Conservation (phyloP, 23 red algal species). For the Gracilaria gracilis region DNA sequence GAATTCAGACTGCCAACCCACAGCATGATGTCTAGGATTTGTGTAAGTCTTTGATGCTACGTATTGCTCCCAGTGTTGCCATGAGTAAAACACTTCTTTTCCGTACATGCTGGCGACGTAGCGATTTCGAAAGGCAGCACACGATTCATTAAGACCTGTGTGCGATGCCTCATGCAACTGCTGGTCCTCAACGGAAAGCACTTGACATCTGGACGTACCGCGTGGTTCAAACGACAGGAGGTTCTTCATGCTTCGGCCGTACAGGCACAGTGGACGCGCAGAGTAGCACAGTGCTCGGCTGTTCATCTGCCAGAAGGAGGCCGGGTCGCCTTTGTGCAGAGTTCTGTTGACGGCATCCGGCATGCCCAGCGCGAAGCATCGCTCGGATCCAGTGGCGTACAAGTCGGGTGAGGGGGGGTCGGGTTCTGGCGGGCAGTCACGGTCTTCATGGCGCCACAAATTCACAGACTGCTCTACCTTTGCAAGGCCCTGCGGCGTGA, state of each 20-base stretch:
- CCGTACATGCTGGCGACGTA: slow-evolving; percentile 68
- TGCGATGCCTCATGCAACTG: slow-evolving; percentile 8
- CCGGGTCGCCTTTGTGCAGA: slow-evolving; percentile 25
- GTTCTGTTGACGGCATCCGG: slow-evolving; percentile 30
- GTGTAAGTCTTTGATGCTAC: neutral
- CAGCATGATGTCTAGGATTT: slow-evolving; percentile 62
- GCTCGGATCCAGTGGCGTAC: slow-evolving; percentile 63
- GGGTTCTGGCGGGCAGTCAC: slow-evolving; percentile 36
- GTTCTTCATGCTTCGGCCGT: slow-evolving; percentile 39
- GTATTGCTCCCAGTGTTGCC: slow-evolving; percentile 16
- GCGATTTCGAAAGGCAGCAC: slow-evolving; percentile 49
- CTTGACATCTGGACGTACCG: slow-evolving; percentile 47
- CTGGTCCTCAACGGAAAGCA: slow-evolving; percentile 32
- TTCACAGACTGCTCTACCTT: slow-evolving; percentile 41
- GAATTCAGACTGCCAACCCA: slow-evolving; percentile 55
- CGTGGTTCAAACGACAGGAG: slow-evolving; percentile 57
- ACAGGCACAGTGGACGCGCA: slow-evolving; percentile 42
- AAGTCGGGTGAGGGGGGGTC: slow-evolving; percentile 30
- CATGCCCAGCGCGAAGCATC: slow-evolving; percentile 48
- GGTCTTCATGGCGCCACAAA: slow-evolving; percentile 50
- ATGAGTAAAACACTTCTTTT: slow-evolving; percentile 25
- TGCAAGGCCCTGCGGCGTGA: neutral
- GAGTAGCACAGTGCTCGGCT: slow-evolving; percentile 69
- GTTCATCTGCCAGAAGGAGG: slow-evolving; percentile 76
- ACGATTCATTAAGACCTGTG: slow-evolving; percentile 30